Evolutionary conservation across 139 green algal genomes (phyloP).

Genomic region (Pycnococcus provasolii): DNA sequence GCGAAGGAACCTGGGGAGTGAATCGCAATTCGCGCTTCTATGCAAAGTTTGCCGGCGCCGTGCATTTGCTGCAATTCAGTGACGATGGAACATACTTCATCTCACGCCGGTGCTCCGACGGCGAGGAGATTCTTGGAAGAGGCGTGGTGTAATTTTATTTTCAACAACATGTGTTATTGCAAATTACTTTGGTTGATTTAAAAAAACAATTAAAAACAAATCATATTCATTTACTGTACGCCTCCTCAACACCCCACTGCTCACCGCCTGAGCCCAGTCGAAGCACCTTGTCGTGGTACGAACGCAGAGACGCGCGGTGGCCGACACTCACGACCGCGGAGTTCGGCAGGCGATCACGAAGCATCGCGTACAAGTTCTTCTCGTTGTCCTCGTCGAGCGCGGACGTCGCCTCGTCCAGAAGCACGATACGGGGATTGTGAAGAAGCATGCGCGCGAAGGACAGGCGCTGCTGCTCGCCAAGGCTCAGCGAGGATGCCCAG

Average conservation of each 20-base stretch:
- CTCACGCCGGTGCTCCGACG: no score
- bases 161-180: no score
- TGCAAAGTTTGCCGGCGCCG: slow-evolving; percentile 4
- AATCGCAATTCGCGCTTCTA: not conserved
- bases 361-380: slow-evolving; percentile 60
- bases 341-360: slow-evolving; percentile 32
- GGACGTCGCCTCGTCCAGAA: slow-evolving; percentile 89
- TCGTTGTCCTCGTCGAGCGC: slow-evolving; percentile 83
- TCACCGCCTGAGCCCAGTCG: not conserved
- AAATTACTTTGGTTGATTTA: no score
- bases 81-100: no score
- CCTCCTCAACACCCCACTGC: no score
- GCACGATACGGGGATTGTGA: slow-evolving; percentile 54
- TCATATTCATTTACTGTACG: no score
- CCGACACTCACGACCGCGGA: slow-evolving; percentile 81
- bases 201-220: no score
- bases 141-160: no score
- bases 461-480: slow-evolving; percentile 95
- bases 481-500: slow-evolving; percentile 72
- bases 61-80: slow-evolving; percentile 7
- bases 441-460: slow-evolving; percentile 85
- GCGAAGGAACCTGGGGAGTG: slow-evolving; percentile 13
- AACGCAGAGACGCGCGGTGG: slow-evolving; percentile 65
- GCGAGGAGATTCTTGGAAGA: no score
- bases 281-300: slow-evolving; percentile 68